Evolutionary conservation across 176 grass and related monocot genomes (phyloP), one percentile per base, ranked within the genome.

Genomic region (Pontederia paniculata): DNA sequence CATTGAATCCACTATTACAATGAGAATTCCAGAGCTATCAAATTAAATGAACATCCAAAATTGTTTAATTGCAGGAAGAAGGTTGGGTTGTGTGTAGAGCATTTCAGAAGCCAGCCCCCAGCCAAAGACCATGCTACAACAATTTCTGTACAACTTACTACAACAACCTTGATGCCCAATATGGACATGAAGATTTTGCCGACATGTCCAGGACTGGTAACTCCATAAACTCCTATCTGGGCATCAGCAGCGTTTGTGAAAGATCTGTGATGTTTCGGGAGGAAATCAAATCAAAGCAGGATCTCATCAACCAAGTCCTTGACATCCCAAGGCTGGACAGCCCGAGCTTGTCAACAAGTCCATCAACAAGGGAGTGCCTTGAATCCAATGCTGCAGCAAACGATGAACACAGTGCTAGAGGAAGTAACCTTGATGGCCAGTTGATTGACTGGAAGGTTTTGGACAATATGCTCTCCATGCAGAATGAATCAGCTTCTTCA

Each of bases 81-180:
- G 85, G 90, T 51, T 95, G 90, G 90, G 85, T 95, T 21, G 90
- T 95, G n/a, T 95, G 90, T 70, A 79, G 89, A 9, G 89, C 85
- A 8, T 95, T 95, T 42, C 69, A 57, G 23, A 95, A 95, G 54
- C 67, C 90, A 0, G 58, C 16, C 3, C 70, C 76, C 2, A 95
- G 70, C 23, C 81, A 88, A 47, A 81, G 83, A 49, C 49, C 73
- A 25, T 63, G 43, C 69, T 76, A 49, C 53, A 61, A 70, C 47
- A 55, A 66, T 70, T 86, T 65, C 37, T 23, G 50, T 37, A 54
- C 52, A 4, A 52, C 25, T 45, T 57, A 81, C 74, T 73, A 73
- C 66, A 52, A 70, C 17, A 25, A 50, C 20, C 21, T 65, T 66
- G 18, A 58, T 55, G 58, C 15, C 0, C 75, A 57, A 20, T 20